phyloP scores from a whole-genome alignment of 495 filamentous ascomycete species.

The Elaphomyces granulatus region DNA sequence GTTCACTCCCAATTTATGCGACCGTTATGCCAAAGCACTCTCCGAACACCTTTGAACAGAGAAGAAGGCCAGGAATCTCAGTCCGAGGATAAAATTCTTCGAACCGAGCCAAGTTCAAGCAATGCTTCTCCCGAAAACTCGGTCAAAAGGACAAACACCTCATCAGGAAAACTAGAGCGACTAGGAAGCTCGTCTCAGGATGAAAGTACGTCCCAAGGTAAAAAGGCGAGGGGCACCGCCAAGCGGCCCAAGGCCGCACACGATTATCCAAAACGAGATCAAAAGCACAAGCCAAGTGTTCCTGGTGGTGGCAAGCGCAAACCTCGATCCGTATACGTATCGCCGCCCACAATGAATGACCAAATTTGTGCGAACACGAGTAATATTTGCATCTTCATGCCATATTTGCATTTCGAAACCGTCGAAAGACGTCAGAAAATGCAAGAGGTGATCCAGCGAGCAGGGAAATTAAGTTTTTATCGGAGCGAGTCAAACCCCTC shows the following conservation, averaged over 20 bases:
- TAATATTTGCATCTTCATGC: constrained; percentile 52
- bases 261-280: constrained; percentile 22
- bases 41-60: constrained; percentile 24
- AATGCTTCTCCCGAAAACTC: not conserved
- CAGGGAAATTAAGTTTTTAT: constrained; percentile 24
- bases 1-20: constrained; percentile 56
- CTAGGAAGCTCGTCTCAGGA: constrained; percentile 26
- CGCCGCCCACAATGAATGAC: constrained; percentile 23
- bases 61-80: constrained; percentile 24
- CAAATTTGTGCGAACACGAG: constrained; percentile 11
- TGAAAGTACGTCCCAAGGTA: constrained; percentile 17
- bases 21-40: constrained; percentile 45
- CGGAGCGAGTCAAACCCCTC: constrained; percentile 14
- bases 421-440: constrained; percentile 40
- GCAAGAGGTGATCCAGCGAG: constrained; percentile 43
- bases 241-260: constrained; percentile 28
- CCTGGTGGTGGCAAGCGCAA: constrained; percentile 13
- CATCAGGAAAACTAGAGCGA: constrained; percentile 15
- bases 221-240: constrained; percentile 23
- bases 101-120: not conserved
- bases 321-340: constrained; percentile 6
- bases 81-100: constrained; percentile 10
- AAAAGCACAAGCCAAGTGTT: constrained; percentile 23
- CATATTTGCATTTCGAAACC: constrained; percentile 55
- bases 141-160: constrained; percentile 8